Evolutionary conservation across 192 early-diverging fungal genomes (phyloP), one percentile per base, ranked within the genome.

Genomic region (Mortierella alpina): DNA sequence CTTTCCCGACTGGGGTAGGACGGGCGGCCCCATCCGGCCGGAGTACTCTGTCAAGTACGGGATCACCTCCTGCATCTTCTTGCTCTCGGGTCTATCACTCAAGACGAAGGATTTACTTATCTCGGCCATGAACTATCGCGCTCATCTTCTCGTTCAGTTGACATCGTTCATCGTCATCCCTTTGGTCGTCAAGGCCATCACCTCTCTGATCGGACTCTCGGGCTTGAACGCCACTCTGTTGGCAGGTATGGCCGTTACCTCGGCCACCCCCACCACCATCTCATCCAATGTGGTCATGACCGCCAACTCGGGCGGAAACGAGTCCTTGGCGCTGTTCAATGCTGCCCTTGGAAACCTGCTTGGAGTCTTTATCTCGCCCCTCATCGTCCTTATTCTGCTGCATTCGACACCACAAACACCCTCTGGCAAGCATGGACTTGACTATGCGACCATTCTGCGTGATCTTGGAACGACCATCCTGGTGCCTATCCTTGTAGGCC

Each of bases 271-370:
- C 0, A 93, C 92, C 1, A 93, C 92, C 7, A 89, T 93, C 54
- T 91, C 91, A 5, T 93, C 92, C 15, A 93, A 93, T 72, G 90
- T 91, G 8, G 86, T 93, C 64, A 93, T 93, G 92, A 93, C 92
- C 17, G 88, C 88, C 66, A 88, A 90, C 54, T 90, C 91, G 42
- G 55, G 70, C 20, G 92, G 92, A 20, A 91, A 88, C 63, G 92
- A 92, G 61, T 86, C 91, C 46, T 73, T 84, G 56, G 88, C 92
- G 39, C 59, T 92, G 31, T 89, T 89, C 68, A 92, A 91, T 78
- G 88, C 90, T 20, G 91, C 92, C 4, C 65, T 92, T 14, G 92
- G 92, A n/a, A 92, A 91, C 77, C 72, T 93, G 53, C 68, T 93
- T 0, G 92, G 85, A 55, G 76, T 80, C 50, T 80, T 80, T 49